Base-by-base conservation (phyloP, 208 protist species). In the Trypanosoma rangeli region DNA sequence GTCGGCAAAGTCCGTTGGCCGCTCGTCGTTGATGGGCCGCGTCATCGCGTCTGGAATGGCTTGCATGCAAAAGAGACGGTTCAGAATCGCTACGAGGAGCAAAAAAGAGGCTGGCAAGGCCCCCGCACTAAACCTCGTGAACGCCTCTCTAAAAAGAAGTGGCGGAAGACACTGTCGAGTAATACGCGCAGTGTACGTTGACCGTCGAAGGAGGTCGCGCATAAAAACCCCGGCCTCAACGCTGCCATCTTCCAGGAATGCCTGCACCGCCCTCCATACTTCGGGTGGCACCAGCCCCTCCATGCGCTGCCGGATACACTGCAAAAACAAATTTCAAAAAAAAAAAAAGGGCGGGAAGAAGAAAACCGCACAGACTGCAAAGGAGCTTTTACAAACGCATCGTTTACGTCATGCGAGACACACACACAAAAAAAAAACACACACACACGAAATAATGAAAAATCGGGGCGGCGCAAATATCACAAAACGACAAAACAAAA, bases 11-110 rank as follows among this genome's bases (percentile, higher is more conserved):
- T 78, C 80, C 1, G 39, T 62, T 0, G 86, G 79, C 39, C 80
- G 65, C 18, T 62, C 63, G 52, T 90, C 85, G 26, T 76, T 76
- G 9, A 83, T 16, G 3, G 89, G 75, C 20, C 80, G 78, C 12
- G 80, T 72, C 10, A 89, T 68, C 5, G 77, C 73, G 15, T 71
- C 53, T 22, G 84, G 78, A 18, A 94, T 52, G 44, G 80, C 49
- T 22, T 77, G 72, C 13, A 85, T 37, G 61, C 85, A 90, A 62
- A 90, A 86, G 48, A 85, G 57, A 35, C 85, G 80, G 57, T 92
- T 94, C 1, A 92, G 58, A 42, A 89, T 78, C 15, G 79, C 54
- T 13, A 88, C 76, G 46, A 89, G 82, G 18, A 83, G 65, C 18
- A 83, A 20, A 4, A 44, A 16, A 0, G 74, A 46, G 22, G 58